A percentile compares a stretch with the other conserved stretches of the same genome.
These are phyloP conservation scores for Colletotrichum endophyticum DNA, from an alignment of 2,329 filamentous ascomycete species.

Conservation along the genomic window DNA sequence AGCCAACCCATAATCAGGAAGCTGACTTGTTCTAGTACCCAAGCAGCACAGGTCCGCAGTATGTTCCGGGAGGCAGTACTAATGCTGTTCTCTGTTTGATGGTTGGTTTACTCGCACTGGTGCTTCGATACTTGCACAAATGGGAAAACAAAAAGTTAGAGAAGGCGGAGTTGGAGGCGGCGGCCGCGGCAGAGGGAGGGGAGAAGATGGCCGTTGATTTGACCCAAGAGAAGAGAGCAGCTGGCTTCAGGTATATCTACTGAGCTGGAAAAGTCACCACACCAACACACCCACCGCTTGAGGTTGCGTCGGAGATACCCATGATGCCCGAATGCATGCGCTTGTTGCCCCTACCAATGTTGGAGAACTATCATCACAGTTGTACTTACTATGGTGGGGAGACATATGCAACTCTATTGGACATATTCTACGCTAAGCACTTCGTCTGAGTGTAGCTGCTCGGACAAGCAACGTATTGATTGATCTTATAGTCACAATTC, in stretches of 20 bases:
- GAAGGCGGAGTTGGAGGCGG: conserved; percentile 37
- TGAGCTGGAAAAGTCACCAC: conserved; percentile 4
- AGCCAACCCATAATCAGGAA: background rate
- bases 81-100: conserved; percentile 68
- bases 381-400: background rate
- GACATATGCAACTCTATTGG: background rate
- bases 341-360: background rate
- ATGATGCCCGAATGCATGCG: background rate
- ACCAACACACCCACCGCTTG: background rate
- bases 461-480: background rate
- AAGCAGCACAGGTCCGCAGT: conserved; percentile 43
- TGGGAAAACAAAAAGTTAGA: conserved; percentile 68
- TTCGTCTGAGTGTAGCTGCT: background rate
- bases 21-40: conserved; percentile 40
- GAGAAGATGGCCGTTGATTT: background rate
- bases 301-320: background rate
- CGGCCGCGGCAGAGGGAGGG: conserved; percentile 21
- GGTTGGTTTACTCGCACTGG: conserved; percentile 58
- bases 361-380: background rate
- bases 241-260: conserved; percentile 35
- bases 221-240: conserved; percentile 21
- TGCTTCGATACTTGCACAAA: conserved; percentile 57
- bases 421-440: background rate
- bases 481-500: background rate
- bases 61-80: conserved; percentile 59